Evolutionary conservation across 257 asterid species (phyloP).

Genomic region (Leonotis leonurus): DNA sequence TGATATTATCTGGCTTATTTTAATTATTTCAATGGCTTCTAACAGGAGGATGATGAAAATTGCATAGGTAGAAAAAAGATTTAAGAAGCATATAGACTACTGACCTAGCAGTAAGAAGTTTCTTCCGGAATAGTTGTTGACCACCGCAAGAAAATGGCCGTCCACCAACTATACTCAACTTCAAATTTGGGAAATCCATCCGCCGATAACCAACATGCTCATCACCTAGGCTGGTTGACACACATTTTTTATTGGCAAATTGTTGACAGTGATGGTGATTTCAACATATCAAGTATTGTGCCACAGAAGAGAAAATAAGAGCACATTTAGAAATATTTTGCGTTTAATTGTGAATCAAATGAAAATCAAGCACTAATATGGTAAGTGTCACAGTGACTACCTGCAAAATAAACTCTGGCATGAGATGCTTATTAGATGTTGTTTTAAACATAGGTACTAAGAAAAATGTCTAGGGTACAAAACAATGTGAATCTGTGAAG

Average conservation of each 20-base stretch:
- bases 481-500: neutral
- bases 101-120: conserved; percentile 75
- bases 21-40: neutral
- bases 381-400: neutral
- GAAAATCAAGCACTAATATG: neutral
- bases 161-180: conserved; percentile 85
- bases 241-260: conserved; percentile 10
- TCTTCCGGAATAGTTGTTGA: conserved; percentile 35
- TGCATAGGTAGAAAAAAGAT: neutral
- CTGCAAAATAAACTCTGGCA: neutral
- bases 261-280: conserved; percentile 4
- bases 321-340: neutral
- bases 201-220: conserved; percentile 86
- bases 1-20: neutral
- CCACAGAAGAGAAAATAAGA: neutral
- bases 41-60: neutral
- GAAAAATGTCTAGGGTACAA: neutral
- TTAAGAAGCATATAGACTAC: neutral
- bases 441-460: neutral
- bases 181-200: conserved; percentile 52
- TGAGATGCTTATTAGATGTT: neutral
- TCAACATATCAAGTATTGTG: neutral
- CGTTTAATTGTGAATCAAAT: neutral
- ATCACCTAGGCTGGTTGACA: conserved; percentile 66
- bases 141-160: conserved; percentile 97